These are phyloP conservation scores for Neofusicoccum umdonicola DNA, from an alignment of 2,329 filamentous ascomycete species.

Conservation along the genomic window DNA sequence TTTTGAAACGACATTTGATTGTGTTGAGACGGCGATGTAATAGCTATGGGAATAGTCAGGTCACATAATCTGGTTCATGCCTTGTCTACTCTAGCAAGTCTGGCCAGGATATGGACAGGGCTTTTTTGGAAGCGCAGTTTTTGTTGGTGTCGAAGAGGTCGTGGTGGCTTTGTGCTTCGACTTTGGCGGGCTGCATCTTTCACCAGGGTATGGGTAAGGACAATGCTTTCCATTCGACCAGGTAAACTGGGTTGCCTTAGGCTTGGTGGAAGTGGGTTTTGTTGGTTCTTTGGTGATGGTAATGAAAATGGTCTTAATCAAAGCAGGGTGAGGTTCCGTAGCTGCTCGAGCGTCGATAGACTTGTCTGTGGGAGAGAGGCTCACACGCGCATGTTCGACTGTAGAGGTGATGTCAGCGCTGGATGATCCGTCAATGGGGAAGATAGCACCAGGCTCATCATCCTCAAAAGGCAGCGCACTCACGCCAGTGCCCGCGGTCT, in stretches of 20 bases:
- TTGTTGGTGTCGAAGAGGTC: not conserved
- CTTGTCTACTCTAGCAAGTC: not conserved
- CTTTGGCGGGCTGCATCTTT: not conserved
- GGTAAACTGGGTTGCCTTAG: not conserved
- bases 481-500: not conserved
- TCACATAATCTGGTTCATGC: too few species aligned
- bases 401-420: not conserved
- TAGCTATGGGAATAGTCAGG: too few species aligned
- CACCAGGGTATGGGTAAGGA: constrained; percentile 8
- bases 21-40: too few species aligned
- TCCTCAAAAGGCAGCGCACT: not conserved
- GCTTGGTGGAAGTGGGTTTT: not conserved
- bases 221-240: constrained; percentile 10
- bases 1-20: too few species aligned
- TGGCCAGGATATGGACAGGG: not conserved
- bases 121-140: not conserved
- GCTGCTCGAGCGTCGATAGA: not conserved
- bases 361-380: not conserved
- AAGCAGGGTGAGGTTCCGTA: not conserved
- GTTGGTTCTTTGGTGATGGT: not conserved
- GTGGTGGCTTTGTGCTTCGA: not conserved
- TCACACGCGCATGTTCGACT: not conserved
- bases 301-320: not conserved
- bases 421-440: not conserved
- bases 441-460: not conserved